Base-by-base conservation (phyloP, 2,329 filamentous ascomycete species). In the Amylocarpus encephaloides region DNA sequence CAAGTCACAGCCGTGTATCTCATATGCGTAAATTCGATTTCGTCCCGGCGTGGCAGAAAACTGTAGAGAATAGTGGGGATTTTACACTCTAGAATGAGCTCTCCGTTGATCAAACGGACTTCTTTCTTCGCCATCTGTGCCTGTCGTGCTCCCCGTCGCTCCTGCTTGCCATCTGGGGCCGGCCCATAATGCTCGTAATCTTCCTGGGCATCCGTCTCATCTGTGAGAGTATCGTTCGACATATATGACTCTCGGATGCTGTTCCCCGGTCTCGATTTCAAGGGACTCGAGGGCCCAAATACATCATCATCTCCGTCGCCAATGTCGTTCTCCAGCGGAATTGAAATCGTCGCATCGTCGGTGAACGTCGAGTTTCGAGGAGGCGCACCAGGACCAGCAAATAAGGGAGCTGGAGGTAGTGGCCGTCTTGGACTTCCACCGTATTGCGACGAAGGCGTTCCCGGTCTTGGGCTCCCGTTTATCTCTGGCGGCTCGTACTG, bases 11-110 rank as follows among this genome's bases (percentile, higher is more conserved):
- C 93, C 0, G 92, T 96, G 68, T 98, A 98, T 48, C 93, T 85
- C 92, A 97, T 97, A 66, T 97, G 91, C 0, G 93, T 98, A 68
- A 98, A 98, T 66, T 98, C 93, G 55, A 92, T 78, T 67, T 95
- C 92, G 65, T 96, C 90, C 52, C 92, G 82, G 13, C 92, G 82
- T 0, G 94, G 94, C 54, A 98, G 73, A 71, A 98, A 98, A 67
- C 90, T 95, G 78, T 97, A 94, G 36, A 98, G 76, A 60, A 97
- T 98, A 0, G 93, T 98, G 0, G 94, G 93, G 59, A 98, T 98
- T 72, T 98, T 98, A 77, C 93, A 97, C 72, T 98, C 93, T 42
- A 98, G 77, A 51, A 98, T 92, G 47, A 98, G 83, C 70, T 98
- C 92, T 64, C 93, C 93, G 66, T 98, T 97, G 77, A 97, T 94